Evolutionary conservation across 2,329 filamentous ascomycete species (phyloP).

Genomic region (Cladosporium velox): DNA sequence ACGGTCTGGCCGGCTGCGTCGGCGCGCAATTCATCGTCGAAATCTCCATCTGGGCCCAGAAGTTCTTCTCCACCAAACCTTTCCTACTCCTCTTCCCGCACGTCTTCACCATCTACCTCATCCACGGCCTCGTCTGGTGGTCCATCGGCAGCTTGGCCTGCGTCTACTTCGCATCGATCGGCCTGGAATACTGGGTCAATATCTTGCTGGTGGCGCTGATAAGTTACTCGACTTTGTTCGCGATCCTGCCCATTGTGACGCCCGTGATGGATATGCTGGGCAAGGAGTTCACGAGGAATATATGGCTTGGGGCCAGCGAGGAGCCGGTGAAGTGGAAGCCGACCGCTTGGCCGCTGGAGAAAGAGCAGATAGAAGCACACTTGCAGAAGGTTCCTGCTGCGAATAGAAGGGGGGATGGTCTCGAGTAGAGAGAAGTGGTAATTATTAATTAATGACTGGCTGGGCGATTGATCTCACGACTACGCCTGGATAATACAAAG

Average conservation of each 20-base stretch:
- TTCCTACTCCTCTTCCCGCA: conserved; percentile 50
- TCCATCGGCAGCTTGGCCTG: conserved; percentile 43
- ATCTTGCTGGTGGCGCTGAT: conserved; percentile 42
- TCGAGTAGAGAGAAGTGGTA: neutral
- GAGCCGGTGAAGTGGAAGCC: conserved; percentile 38
- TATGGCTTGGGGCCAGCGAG: conserved; percentile 41
- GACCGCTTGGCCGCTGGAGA: conserved; percentile 28
- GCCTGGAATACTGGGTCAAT: conserved; percentile 40
- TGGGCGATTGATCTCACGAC: neutral
- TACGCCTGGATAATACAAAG: neutral
- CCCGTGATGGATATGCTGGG: conserved; percentile 43
- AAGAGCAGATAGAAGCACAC: conserved; percentile 20
- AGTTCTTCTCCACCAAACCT: conserved; percentile 43
- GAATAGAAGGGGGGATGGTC: neutral
- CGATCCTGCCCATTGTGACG: conserved; percentile 40
- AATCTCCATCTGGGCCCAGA: conserved; percentile 42
- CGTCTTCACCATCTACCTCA: conserved; percentile 53
- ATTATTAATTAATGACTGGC: neutral
- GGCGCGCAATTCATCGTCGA: conserved; percentile 39
- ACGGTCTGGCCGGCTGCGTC: conserved; percentile 45
- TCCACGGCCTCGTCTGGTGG: conserved; percentile 52
- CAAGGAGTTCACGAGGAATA: conserved; percentile 41
- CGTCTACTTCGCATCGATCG: conserved; percentile 38
- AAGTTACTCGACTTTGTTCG: conserved; percentile 38
- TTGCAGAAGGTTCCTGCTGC: neutral